Conservation (phyloP, 768 basidiomycete species). For the Guyanaporus albipodus region DNA sequence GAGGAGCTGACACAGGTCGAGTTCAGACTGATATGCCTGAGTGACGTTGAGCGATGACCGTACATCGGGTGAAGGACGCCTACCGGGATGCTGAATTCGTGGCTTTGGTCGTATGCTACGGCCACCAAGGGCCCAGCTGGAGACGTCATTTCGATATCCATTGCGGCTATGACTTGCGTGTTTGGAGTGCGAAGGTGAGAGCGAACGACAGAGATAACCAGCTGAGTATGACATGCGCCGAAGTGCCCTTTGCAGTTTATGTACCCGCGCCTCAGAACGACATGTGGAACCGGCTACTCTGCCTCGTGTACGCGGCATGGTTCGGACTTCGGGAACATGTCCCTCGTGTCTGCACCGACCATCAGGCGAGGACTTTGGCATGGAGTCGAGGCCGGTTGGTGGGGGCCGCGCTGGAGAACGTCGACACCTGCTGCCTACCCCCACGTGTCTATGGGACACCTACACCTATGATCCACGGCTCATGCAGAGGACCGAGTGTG, state of each 20-base stretch:
- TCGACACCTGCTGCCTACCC: too few species aligned
- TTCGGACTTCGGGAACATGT: slow-evolving; percentile 7
- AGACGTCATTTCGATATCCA: slow-evolving; percentile 35
- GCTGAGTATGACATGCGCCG: slow-evolving; percentile 3
- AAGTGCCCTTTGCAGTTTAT: slow-evolving; percentile 18
- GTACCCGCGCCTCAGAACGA: slow-evolving; percentile 18
- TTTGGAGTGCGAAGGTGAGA: not conserved
- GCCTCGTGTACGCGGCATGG: slow-evolving; percentile 30
- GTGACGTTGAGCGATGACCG: not conserved
- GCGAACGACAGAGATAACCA: slow-evolving; percentile 16
- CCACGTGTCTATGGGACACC: not conserved
- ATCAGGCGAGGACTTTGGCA: not conserved
- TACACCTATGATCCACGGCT: too few species aligned
- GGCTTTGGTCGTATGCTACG: slow-evolving; percentile 17
- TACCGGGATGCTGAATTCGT: slow-evolving; percentile 21
- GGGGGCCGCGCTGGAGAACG: not conserved
- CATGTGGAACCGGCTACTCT: slow-evolving; percentile 26
- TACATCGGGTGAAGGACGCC: not conserved
- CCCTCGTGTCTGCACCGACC: slow-evolving; percentile 10
- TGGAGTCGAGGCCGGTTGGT: not conserved
- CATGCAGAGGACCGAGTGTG: too few species aligned
- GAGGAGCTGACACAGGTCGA: slow-evolving; percentile 52
- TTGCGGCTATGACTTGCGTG: slow-evolving; percentile 15
- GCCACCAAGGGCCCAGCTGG: slow-evolving; percentile 28
- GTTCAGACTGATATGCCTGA: slow-evolving; percentile 30